These are phyloP conservation scores for Zoysia pacifica DNA, from an alignment of 176 grass and related monocot genomes.

Conservation along the genomic window DNA sequence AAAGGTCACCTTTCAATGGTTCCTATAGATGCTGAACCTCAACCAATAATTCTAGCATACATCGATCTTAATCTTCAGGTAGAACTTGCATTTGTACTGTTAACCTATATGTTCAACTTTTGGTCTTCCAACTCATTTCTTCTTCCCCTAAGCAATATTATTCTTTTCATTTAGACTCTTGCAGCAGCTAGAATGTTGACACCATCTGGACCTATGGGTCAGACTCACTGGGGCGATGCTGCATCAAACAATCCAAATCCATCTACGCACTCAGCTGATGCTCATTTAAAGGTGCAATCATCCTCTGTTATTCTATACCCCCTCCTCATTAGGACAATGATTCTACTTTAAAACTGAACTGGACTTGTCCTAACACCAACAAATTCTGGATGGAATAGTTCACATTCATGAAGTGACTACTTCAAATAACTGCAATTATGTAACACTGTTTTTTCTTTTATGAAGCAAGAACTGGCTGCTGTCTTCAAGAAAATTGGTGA, in stretches of 20 bases:
- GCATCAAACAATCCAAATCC: constrained; percentile 75
- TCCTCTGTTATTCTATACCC: neutral
- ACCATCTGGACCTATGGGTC: constrained; percentile 87
- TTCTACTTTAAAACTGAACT: too few relatives aligned
- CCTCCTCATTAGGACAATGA: neutral
- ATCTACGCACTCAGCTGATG: constrained; percentile 74
- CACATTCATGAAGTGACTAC: neutral
- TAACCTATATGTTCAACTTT: neutral
- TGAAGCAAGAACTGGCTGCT: constrained; percentile 98
- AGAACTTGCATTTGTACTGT: neutral
- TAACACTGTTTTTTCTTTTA: neutral
- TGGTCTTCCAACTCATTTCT: neutral
- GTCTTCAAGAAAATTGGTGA: constrained; percentile 99
- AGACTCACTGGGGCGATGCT: constrained; percentile 94
- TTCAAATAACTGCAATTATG: neutral
- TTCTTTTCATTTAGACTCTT: constrained; percentile 67
- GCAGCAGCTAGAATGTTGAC: constrained; percentile 99
- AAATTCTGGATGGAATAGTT: neutral
- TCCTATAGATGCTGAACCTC: constrained; percentile 97
- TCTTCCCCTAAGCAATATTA: constrained; percentile 7
- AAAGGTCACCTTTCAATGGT: constrained; percentile 99
- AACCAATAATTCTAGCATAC: constrained; percentile 98
- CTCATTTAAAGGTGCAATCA: constrained; percentile 85
- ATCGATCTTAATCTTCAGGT: constrained; percentile 99
- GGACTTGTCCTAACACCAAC: too few relatives aligned